Conservation (phyloP, 192 early-diverging fungal species). For the Entomortierella chlamydospora region DNA sequence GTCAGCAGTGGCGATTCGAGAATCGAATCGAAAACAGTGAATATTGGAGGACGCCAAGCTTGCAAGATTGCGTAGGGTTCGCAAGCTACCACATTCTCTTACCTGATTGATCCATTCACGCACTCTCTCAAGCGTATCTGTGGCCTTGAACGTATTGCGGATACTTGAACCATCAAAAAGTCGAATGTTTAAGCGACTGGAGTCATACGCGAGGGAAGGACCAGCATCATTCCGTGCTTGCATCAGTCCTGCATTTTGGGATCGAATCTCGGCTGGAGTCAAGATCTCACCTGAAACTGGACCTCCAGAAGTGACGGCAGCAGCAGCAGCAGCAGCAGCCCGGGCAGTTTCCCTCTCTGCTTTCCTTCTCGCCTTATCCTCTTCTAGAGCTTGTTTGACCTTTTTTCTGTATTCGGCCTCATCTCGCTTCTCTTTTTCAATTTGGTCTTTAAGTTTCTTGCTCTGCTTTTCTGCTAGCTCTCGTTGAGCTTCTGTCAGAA, state of each 20-base stretch:
- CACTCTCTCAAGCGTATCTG: constrained; percentile 41
- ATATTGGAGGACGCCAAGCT: too few species aligned
- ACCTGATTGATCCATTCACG: constrained; percentile 41
- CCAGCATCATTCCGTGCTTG: constrained; percentile 41
- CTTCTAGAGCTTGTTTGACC: constrained; percentile 33
- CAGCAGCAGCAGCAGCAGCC: constrained; percentile 11
- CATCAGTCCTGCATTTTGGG: constrained; percentile 26
- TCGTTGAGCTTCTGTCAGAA: constrained; percentile 22
- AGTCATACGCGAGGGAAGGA: constrained; percentile 32
- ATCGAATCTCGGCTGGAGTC: constrained; percentile 9
- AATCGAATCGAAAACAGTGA: too few species aligned
- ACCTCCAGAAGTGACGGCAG: neutral
- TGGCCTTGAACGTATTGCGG: constrained; percentile 50
- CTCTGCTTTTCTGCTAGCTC: constrained; percentile 33
- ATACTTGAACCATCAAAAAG: constrained; percentile 51
- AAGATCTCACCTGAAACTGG: neutral
- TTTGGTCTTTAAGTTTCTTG: constrained; percentile 48
- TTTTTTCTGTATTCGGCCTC: constrained; percentile 45
- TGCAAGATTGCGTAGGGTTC: too few species aligned
- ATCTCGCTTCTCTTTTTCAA: constrained; percentile 50
- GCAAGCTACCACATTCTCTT: neutral
- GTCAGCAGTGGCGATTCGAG: too few species aligned
- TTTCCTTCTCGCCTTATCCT: constrained; percentile 42
- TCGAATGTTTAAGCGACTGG: constrained; percentile 43
- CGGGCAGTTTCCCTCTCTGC: constrained; percentile 28